These are phyloP conservation scores for Paracorniculantispora psalliotae DNA, from an alignment of 2,329 filamentous ascomycete species.

Conservation along the genomic window DNA sequence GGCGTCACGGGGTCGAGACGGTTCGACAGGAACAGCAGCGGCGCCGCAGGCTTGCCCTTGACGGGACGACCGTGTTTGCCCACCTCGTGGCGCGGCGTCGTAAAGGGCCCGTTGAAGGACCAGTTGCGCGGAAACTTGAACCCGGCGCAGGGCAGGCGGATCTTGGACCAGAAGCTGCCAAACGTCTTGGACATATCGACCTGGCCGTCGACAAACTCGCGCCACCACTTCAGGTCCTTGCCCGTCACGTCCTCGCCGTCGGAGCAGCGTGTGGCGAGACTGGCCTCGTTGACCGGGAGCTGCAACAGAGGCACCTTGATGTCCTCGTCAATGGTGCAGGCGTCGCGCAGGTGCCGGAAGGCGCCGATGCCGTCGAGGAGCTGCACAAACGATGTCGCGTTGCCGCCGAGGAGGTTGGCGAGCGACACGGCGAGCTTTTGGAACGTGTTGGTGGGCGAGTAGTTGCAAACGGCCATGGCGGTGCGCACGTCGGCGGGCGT, in stretches of 20 bases:
- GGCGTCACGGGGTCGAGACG: constrained; percentile 37
- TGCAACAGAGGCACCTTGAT: neutral
- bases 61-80: constrained; percentile 2
- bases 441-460: constrained; percentile 20
- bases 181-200: constrained; percentile 17
- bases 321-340: constrained; percentile 2
- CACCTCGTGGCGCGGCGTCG: constrained; percentile 15
- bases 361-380: constrained; percentile 19
- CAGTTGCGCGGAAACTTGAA: constrained; percentile 27
- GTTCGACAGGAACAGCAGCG: constrained; percentile 34
- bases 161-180: constrained; percentile 18
- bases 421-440: constrained; percentile 17
- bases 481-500: constrained; percentile 23
- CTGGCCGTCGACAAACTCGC: constrained; percentile 15
- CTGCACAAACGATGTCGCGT: constrained; percentile 21
- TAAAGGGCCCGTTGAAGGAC: constrained; percentile 24
- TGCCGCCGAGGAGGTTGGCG: constrained; percentile 23
- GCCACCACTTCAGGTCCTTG: neutral
- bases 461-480: constrained; percentile 22
- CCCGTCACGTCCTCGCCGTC: constrained; percentile 10
- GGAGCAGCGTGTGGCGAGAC: constrained; percentile 15
- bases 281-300: constrained; percentile 19
- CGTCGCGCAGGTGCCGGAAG: constrained; percentile 14
- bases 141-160: constrained; percentile 29
- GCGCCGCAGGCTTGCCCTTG: constrained; percentile 26